These are phyloP conservation scores for Cutaneotrichosporon sp. DNA, from an alignment of 1,284 basidiomycete genomes.

Conservation along the genomic window DNA sequence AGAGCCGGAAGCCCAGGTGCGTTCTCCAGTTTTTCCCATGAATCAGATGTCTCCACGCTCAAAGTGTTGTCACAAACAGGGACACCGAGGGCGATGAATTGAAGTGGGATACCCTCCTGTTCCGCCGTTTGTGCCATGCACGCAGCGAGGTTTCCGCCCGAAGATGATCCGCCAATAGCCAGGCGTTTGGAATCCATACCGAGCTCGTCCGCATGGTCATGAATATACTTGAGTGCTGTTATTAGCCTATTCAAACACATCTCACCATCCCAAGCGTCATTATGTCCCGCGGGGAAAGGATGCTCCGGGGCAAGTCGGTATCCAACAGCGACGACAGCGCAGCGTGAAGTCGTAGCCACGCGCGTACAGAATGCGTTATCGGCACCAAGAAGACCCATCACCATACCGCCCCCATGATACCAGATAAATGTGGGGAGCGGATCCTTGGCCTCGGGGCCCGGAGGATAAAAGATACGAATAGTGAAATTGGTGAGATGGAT, in stretches of 20 bases:
- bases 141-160: slow-evolving; percentile 11
- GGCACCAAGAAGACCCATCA: slow-evolving; percentile 62
- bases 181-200: slow-evolving; percentile 3
- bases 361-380: slow-evolving; percentile 59
- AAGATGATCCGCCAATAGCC: background rate
- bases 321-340: slow-evolving; percentile 64
- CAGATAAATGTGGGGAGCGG: background rate
- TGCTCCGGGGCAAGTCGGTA: slow-evolving; percentile 74
- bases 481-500: background rate
- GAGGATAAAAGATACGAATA: background rate
- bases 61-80: background rate
- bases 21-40: background rate
- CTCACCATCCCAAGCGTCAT: slow-evolving; percentile 58
- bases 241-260: background rate
- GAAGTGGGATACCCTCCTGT: background rate
- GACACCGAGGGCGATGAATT: background rate
- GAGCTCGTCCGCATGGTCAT: background rate
- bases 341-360: slow-evolving; percentile 40
- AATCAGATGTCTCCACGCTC: background rate
- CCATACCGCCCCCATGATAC: slow-evolving; percentile 63
- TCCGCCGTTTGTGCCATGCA: background rate
- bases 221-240: background rate
- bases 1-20: background rate
- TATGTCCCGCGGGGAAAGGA: slow-evolving; percentile 69
- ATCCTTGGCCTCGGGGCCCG: too few relatives aligned